Evolutionary conservation across 2,329 filamentous ascomycete genomes (phyloP), one percentile per base, ranked within the genome.

Genomic region (Cladosporium sp.): DNA sequence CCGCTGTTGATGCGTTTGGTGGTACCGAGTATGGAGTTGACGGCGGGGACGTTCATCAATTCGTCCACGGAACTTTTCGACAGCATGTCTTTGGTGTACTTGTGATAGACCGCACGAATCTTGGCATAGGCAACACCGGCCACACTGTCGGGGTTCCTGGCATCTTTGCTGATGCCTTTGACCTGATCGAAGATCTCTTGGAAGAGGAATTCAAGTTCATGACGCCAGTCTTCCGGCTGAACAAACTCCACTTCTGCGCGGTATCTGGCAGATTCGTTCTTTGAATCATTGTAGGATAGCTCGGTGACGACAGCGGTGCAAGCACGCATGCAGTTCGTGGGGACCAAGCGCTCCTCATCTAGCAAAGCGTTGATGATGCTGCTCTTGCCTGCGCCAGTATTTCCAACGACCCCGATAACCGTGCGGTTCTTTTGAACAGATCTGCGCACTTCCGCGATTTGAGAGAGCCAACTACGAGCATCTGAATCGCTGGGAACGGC

Each of bases 261-360:
- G 55, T 83, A 84, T 51, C 60, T 68, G 7, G 56, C 55, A 4
- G 39, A 45, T 0, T 68, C 62, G 4, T 73, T 60, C 0, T 69
- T 59, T 7, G 67, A 72, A 19, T 71, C 13, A 43, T 84, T 84
- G 63, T 72, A 83, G 0, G 74, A 74, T 1, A 85, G 72, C 57
- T 84, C 80, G 0, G 80, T 84, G 0, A 82, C 73, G 0, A 79
- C 77, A 0, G 80, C 79, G 0, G 81, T 85, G 50, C 80, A 84
- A 1, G 81, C 80, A 22, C 78, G 67, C 74, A 83, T 78, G 59
- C 79, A 79, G 55, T 78, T 79, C 0, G 77, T 80, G 0, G 76
- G 74, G 0, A 72, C 71, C 13, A 79, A 65, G n/a, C 75, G 69
- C 54, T 84, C 78, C 56, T 84, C 78, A 25, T 83, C 79, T 0